These are phyloP conservation scores for Tylopilus subfusipes DNA, from an alignment of 768 basidiomycete genomes.

Conservation along the genomic window DNA sequence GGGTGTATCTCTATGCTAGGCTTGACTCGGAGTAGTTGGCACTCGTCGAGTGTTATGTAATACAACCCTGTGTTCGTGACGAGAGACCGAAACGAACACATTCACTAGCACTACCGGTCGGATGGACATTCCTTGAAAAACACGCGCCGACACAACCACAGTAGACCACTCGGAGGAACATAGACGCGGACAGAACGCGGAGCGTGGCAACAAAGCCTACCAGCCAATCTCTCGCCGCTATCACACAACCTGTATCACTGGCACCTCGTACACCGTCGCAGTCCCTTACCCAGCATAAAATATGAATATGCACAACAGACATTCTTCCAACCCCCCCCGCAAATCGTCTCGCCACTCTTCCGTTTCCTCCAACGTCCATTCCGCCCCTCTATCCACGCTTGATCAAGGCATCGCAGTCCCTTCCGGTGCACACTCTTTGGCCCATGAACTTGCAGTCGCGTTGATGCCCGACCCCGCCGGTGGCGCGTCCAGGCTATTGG, in stretches of 20 bases:
- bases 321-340: constrained; percentile 26
- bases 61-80: not conserved
- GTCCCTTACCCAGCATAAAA: not conserved
- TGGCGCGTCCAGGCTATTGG: constrained; percentile 66
- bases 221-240: constrained; percentile 12
- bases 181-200: constrained; percentile 1
- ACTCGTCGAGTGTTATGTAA: constrained; percentile 25
- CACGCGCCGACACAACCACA: constrained; percentile 7
- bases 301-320: constrained; percentile 31
- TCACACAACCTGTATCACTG: constrained; percentile 12
- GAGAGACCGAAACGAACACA: constrained; percentile 1
- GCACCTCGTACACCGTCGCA: constrained; percentile 1
- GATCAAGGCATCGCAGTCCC: constrained; percentile 30
- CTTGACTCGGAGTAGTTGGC: too few species aligned
- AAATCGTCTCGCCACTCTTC: constrained; percentile 32
- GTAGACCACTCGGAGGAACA: not conserved
- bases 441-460: constrained; percentile 83
- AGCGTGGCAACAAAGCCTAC: constrained; percentile 6
- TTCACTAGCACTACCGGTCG: constrained; percentile 14
- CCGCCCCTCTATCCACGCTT: constrained; percentile 31
- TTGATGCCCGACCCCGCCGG: constrained; percentile 83
- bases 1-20: not conserved
- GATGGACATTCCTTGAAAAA: constrained; percentile 29
- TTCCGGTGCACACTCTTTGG: constrained; percentile 57
- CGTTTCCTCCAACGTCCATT: constrained; percentile 18